Percentiles rank a stretch among this genome's conserved stretches.
Evolutionary conservation across 306 rosid species (phyloP).

Genomic region (Castanea sativa): DNA sequence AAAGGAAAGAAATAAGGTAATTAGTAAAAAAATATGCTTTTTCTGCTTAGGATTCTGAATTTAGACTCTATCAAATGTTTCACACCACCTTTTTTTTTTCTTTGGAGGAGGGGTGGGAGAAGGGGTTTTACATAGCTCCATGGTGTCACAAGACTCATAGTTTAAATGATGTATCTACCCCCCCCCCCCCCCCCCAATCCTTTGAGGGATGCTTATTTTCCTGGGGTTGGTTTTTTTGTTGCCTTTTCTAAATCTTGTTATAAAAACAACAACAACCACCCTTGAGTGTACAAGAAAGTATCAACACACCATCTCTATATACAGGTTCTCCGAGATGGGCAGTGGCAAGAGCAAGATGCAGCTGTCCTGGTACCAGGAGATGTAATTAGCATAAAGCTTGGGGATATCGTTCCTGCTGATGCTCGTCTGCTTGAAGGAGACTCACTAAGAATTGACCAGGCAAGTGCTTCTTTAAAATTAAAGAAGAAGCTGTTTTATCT

Average conservation of each 20-base stretch:
- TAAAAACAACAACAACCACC: neutral
- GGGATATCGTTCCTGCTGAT: conserved; percentile 89
- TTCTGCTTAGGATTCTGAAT: no score
- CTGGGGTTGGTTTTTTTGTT: neutral
- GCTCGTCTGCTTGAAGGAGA: conserved; percentile 93
- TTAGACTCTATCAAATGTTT: no score
- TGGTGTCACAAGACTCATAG: no score
- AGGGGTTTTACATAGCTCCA: no score
- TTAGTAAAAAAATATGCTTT: neutral
- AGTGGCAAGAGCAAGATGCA: conserved; percentile 88
- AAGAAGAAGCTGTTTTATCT: neutral
- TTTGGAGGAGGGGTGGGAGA: no score
- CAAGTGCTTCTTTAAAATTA: conserved; percentile 28
- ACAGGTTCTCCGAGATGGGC: conserved; percentile 84
- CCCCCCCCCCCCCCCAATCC: neutral
- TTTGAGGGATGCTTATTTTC: neutral
- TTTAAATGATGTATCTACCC: neutral
- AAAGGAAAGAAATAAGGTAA: neutral
- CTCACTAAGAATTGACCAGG: conserved; percentile 83
- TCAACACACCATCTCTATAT: conserved; percentile 8
- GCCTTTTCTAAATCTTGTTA: neutral
- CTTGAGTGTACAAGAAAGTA: neutral
- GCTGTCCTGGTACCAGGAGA: conserved; percentile 82
- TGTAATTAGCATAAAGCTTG: conserved; percentile 78
- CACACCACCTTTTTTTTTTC: no score